Percentiles rank a stretch among this genome's conserved stretches.
Evolutionary conservation across 805 yeast species (phyloP).

Genomic region (Lipomyces oligophaga): DNA sequence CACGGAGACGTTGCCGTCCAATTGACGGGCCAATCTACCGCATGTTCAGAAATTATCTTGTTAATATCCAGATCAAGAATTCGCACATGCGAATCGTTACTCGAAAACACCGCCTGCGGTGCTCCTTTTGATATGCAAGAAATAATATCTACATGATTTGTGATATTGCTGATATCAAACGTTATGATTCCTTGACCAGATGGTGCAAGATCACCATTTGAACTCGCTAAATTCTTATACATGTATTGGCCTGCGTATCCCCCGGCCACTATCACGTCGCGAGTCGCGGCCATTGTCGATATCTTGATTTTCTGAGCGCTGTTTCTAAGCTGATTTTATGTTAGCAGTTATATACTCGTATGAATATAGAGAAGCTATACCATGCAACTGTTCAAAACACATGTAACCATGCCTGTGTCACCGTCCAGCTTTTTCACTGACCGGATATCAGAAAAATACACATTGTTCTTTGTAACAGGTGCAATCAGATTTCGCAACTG

Average conservation of each 20-base stretch:
- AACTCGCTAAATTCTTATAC: slow-evolving; percentile 38
- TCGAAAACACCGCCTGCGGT: slow-evolving; percentile 44
- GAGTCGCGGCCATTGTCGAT: slow-evolving; percentile 48
- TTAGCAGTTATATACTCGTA: neutral
- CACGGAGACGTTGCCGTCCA: slow-evolving; percentile 47
- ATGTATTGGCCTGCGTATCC: slow-evolving; percentile 53
- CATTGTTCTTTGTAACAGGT: slow-evolving; percentile 37
- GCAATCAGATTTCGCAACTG: slow-evolving; percentile 52
- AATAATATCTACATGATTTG: slow-evolving; percentile 47
- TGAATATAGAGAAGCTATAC: slow-evolving; percentile 21
- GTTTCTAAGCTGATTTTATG: slow-evolving; percentile 19
- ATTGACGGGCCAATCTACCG: slow-evolving; percentile 50
- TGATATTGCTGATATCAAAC: slow-evolving; percentile 47
- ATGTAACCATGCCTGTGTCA: slow-evolving; percentile 29
- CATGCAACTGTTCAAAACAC: slow-evolving; percentile 8
- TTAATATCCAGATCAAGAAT: slow-evolving; percentile 40
- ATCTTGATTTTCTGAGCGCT: slow-evolving; percentile 38
- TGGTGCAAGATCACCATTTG: slow-evolving; percentile 8
- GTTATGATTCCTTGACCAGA: slow-evolving; percentile 43
- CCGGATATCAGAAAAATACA: slow-evolving; percentile 33
- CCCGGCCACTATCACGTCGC: slow-evolving; percentile 47
- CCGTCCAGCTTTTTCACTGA: slow-evolving; percentile 33
- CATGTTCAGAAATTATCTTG: slow-evolving; percentile 21
- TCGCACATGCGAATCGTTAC: slow-evolving; percentile 49
- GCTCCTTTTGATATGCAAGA: slow-evolving; percentile 17